Percentiles rank a stretch among this genome's conserved stretches.
These are phyloP conservation scores for Penicillium sp. DNA, from an alignment of 2,329 filamentous ascomycete genomes.

Conservation along the genomic window DNA sequence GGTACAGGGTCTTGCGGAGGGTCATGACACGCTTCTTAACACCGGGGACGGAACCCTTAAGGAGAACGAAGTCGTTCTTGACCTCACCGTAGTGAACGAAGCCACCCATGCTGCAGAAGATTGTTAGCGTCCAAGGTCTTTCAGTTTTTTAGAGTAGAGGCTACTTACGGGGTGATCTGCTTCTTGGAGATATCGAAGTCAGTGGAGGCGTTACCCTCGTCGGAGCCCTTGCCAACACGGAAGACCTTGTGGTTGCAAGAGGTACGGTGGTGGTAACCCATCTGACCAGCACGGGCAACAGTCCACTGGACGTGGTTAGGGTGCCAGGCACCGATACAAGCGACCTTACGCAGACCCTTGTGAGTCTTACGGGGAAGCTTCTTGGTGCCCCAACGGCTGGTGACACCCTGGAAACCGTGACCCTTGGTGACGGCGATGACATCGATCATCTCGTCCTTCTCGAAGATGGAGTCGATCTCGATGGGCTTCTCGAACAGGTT, in stretches of 20 bases:
- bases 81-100: conserved; percentile 99
- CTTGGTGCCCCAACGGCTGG: conserved; percentile 97
- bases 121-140: no score
- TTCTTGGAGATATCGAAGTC: conserved; percentile 98
- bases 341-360: conserved; percentile 99
- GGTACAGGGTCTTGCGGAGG: conserved; percentile 97
- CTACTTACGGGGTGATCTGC: conserved; percentile 94
- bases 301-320: conserved; percentile 99
- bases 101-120: conserved; percentile 70
- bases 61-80: conserved; percentile 96
- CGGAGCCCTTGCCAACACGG: conserved; percentile 86
- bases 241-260: conserved; percentile 99
- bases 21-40: conserved; percentile 99
- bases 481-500: conserved; percentile 99
- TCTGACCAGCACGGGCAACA: conserved; percentile 98
- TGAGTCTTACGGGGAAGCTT: conserved; percentile 99
- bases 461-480: conserved; percentile 85
- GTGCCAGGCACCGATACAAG: conserved; percentile 99
- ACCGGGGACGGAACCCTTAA: conserved; percentile 97
- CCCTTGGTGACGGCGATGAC: conserved; percentile 99
- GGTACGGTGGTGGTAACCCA: conserved; percentile 99
- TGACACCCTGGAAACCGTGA: conserved; percentile 97
- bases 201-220: conserved; percentile 86
- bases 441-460: conserved; percentile 99
- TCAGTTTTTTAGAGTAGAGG: no score